phyloP scores from a whole-genome alignment of 257 asterid genomes.

The Ilex asprella region DNA sequence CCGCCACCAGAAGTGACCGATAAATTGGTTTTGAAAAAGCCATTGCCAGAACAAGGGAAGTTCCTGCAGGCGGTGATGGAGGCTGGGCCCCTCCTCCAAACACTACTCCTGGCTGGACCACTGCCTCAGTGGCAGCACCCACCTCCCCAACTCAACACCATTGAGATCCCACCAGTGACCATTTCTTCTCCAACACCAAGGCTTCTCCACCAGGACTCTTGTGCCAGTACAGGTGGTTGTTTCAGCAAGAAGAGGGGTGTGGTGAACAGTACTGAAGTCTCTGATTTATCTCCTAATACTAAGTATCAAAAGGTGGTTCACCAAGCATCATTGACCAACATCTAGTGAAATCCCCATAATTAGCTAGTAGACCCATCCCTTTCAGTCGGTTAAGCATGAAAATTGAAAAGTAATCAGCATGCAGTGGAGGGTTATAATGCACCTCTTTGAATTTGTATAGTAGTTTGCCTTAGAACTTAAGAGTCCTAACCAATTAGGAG shows the following conservation, averaged over 20 bases:
- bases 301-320: conserved; percentile 68
- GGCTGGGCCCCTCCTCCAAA: conserved; percentile 92
- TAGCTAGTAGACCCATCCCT: conserved; percentile 27
- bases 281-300: conserved; percentile 41
- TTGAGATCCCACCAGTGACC: conserved; percentile 87
- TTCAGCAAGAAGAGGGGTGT: conserved; percentile 47
- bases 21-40: conserved; percentile 24
- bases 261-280: conserved; percentile 12
- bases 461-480: conserved; percentile 57
- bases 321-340: conserved; percentile 64
- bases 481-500: conserved; percentile 40
- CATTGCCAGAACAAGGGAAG: conserved; percentile 79
- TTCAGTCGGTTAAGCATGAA: conserved; percentile 21
- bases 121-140: conserved; percentile 98
- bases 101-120: conserved; percentile 87
- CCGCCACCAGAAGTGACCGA: conserved; percentile 22
- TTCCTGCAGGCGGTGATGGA: conserved; percentile 84
- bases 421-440: no score
- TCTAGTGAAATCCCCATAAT: conserved; percentile 19
- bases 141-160: conserved; percentile 82
- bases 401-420: conserved; percentile 12
- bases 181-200: conserved; percentile 38
- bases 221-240: conserved; percentile 31
- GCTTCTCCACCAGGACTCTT: conserved; percentile 38
- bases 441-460: conserved; percentile 35